Conservation (phyloP, 805 yeast species). For the Yarrowia yakushimensis region DNA sequence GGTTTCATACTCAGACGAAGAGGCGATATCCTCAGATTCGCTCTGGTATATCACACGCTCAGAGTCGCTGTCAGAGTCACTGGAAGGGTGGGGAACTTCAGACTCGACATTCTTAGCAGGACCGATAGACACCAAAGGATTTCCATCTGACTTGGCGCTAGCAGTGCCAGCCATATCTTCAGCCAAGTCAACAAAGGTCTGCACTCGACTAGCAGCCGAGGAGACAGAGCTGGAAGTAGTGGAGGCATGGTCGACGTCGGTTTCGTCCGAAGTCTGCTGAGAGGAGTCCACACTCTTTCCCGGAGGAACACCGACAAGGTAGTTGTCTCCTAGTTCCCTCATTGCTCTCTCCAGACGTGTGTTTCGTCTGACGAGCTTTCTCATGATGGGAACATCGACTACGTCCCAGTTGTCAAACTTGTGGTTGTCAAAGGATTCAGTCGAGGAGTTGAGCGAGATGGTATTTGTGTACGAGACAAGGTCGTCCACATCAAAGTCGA, state of each 20-base stretch:
- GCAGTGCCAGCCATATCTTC: background rate
- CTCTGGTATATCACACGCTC: background rate
- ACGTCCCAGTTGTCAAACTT: background rate
- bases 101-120: background rate
- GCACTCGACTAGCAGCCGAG: background rate
- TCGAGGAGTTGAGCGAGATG: background rate
- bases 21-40: background rate
- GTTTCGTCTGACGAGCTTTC: background rate
- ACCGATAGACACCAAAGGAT: background rate
- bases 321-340: background rate
- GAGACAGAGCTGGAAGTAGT: background rate
- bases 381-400: background rate
- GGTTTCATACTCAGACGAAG: background rate
- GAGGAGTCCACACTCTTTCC: background rate
- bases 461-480: slow-evolving; percentile 11
- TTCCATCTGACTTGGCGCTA: background rate
- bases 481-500: slow-evolving; percentile 61
- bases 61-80: background rate
- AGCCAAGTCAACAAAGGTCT: background rate
- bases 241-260: background rate
- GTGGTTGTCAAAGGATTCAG: background rate
- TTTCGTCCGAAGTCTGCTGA: background rate
- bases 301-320: background rate
- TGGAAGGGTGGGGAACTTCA: background rate
- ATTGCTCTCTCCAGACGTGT: background rate